Evolutionary conservation across 257 asterid species (phyloP).

Genomic region (Cinchona pubescens): DNA sequence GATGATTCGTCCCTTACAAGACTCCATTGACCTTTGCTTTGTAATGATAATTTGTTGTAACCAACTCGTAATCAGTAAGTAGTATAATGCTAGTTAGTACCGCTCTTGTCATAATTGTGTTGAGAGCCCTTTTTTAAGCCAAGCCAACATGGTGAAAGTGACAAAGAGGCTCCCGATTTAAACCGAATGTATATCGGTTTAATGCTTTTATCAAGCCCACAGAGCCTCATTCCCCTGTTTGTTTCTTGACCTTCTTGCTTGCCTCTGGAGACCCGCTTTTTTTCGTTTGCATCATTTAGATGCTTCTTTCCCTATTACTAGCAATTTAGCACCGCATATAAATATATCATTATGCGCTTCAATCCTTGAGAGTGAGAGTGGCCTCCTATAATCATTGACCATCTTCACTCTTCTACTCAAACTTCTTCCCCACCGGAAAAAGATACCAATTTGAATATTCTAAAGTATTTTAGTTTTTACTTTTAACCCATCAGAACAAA

Average conservation of each 20-base stretch:
- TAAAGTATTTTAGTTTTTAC: conserved; percentile 17
- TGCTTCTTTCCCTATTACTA: not conserved
- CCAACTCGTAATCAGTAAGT: conserved; percentile 12
- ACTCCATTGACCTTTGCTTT: conserved; percentile 14
- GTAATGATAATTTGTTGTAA: conserved; percentile 11
- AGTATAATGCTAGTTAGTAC: not conserved
- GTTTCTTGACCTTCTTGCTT: conserved; percentile 1
- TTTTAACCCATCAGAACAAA: conserved; percentile 28
- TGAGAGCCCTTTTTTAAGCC: conserved; percentile 52
- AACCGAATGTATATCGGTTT: conserved; percentile 34
- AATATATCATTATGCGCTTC: conserved; percentile 31
- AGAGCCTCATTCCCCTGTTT: conserved; percentile 20
- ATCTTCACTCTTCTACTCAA: conserved; percentile 35
- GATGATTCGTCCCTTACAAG: conserved; percentile 17
- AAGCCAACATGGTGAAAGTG: conserved; percentile 21
- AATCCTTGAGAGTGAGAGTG: conserved; percentile 8
- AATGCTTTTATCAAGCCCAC: conserved; percentile 20
- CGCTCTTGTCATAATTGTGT: conserved; percentile 29
- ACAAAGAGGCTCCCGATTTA: conserved; percentile 29
- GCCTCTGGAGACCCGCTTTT: not conserved
- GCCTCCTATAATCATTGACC: conserved; percentile 38
- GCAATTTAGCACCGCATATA: too few relatives aligned
- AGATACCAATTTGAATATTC: conserved; percentile 14
- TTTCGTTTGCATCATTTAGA: not conserved
- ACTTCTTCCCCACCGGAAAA: not conserved